Evolutionary conservation across 352 stramenopile species (phyloP).

Genomic region (Lagenidium giganteum): DNA sequence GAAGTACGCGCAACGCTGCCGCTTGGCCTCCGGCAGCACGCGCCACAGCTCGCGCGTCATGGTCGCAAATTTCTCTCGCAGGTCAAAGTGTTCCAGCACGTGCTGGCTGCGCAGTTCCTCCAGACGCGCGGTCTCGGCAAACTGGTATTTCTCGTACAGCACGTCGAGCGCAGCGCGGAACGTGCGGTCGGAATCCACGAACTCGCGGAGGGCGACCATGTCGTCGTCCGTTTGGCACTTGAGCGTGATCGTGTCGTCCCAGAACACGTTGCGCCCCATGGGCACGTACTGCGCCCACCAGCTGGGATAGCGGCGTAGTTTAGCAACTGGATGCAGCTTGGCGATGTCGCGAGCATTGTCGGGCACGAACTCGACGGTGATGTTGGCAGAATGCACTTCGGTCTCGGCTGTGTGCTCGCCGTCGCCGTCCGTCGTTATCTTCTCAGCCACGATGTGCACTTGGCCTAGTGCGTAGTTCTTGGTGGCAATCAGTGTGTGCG

Average conservation of each 20-base stretch:
- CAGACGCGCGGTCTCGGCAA: constrained; percentile 69
- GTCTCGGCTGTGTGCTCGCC: background rate
- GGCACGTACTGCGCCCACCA: constrained; percentile 63
- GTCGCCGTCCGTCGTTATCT: constrained; percentile 1
- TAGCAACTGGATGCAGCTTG: constrained; percentile 30
- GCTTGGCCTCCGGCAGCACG: constrained; percentile 37
- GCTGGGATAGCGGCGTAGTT: constrained; percentile 30
- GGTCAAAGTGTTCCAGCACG: constrained; percentile 27
- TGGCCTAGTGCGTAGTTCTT: constrained; percentile 62
- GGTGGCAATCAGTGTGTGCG: constrained; percentile 27
- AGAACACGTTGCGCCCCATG: constrained; percentile 62
- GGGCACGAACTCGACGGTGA: constrained; percentile 43
- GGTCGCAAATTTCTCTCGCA: constrained; percentile 26
- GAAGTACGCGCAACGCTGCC: constrained; percentile 46
- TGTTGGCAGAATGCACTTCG: constrained; percentile 17
- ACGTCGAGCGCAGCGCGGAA: constrained; percentile 49
- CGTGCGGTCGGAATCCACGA: constrained; percentile 35
- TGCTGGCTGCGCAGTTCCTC: constrained; percentile 57
- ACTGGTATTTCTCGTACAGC: constrained; percentile 75
- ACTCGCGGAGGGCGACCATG: constrained; percentile 30
- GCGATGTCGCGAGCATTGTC: constrained; percentile 16
- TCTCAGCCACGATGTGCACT: constrained; percentile 17
- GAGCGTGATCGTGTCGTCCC: constrained; percentile 60
- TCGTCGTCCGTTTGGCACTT: constrained; percentile 46
- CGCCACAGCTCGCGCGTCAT: constrained; percentile 61